Evolutionary conservation across 768 basidiomycete species (phyloP), one percentile per base, ranked within the genome.

Genomic region (Sporobolomyces roseus): DNA sequence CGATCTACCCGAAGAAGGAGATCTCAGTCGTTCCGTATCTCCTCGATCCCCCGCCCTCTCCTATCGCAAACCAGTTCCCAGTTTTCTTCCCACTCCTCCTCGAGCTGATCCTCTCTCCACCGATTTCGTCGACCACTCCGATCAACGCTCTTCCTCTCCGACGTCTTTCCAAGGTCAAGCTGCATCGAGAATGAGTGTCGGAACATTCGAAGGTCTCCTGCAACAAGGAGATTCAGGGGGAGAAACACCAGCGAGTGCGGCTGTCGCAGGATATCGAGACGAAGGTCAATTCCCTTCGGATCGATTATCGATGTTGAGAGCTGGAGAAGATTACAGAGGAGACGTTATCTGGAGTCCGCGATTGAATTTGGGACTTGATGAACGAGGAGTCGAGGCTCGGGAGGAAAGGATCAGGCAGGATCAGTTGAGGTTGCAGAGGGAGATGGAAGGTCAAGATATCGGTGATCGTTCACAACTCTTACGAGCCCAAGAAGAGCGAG

Each of bases 131-230:
- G 27, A 33, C 4, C 9, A 17, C 38, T 41, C n/a, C 36, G 17
- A 14, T 4, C 13, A 8, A 27, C 49, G n/a, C 27, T 29, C 49
- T 27, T 27, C 49, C 10, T 29, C 49, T 8, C 21, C 49, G 27
- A 29, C 61, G 16, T 12, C 35, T 27, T 23, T n/a, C 3, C 21
- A 33, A 9, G 52, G 32, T 38, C 56, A 45, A 51, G 30, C 3
- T 4, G 16, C n/a, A 10, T 53, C 53, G 41, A 50, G 64, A 23
- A 32, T 59, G 21, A 65, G 64, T 30, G 36, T 65, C 8, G 64
- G 64, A 21, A 51, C 48, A 14, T 65, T 65, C 35, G 64, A 65
- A 51, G 64, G 55, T 16, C 49, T 65, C 21, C 21, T 65, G 12
- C 46, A 49, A 9, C 64, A 43, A 17, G 49, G 49, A 3, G 61